phyloP scores from a whole-genome alignment of 2,329 filamentous ascomycete genomes.

The Cladophialophora bantiana region DNA sequence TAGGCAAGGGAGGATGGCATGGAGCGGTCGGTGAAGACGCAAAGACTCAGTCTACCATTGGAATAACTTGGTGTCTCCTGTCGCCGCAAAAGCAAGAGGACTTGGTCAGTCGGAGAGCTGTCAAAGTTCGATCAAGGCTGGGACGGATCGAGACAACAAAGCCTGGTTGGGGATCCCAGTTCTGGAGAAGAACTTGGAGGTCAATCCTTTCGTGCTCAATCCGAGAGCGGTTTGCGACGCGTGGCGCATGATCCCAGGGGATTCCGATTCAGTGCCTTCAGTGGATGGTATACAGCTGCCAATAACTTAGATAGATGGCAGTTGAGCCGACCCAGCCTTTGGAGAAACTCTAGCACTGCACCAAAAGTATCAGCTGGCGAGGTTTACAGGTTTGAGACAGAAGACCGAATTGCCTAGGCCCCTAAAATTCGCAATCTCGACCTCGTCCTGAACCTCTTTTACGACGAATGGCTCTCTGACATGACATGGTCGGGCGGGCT shows the following conservation, averaged over 20 bases:
- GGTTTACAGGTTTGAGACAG: not conserved
- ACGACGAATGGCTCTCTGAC: too few relatives aligned
- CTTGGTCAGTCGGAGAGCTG: not conserved
- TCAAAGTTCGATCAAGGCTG: not conserved
- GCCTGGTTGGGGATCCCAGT: not conserved
- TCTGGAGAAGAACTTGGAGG: not conserved
- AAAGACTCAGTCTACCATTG: not conserved
- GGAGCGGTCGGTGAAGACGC: not conserved
- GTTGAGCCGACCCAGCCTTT: not conserved
- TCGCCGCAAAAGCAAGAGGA: not conserved
- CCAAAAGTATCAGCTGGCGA: not conserved
- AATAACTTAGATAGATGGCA: not conserved
- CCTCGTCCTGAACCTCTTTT: slow-evolving; percentile 10
- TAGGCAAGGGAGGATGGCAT: not conserved
- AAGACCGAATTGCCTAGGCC: not conserved
- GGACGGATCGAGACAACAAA: not conserved
- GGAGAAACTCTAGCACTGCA: not conserved
- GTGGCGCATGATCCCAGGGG: not conserved
- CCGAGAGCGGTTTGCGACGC: not conserved
- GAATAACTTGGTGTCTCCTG: too few relatives aligned
- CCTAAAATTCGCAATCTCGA: not conserved
- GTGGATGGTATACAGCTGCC: not conserved
- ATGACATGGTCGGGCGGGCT: too few relatives aligned
- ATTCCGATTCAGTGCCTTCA: not conserved
- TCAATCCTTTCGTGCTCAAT: not conserved